Base-by-base conservation (phyloP, 768 basidiomycete genomes). In the Galerina marginata region DNA sequence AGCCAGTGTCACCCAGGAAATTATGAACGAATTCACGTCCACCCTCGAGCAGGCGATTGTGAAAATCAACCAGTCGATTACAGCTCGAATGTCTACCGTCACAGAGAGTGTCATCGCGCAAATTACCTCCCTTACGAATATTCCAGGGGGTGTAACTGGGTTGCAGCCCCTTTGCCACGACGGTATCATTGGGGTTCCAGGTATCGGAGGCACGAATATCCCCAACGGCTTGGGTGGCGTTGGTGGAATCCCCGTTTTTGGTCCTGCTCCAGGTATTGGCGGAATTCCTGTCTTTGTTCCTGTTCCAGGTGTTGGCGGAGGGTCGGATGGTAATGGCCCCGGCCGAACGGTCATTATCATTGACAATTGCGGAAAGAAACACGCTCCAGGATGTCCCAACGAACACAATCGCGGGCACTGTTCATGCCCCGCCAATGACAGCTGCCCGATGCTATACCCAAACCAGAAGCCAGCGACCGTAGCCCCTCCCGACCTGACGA, bases 81-180 rank as follows among this genome's bases (percentile, higher is more conserved):
- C 54, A 9, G n/a, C 54, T 7, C 39, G 40, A n/a, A 26, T 54
- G 40, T 6, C 25, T 14, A 54, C n/a, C 23, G 40, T 54, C 40
- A 54, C 54, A n/a, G 38, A 54, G 54, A 43, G 11, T 7, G 40
- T 43, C n/a, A 20, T 54, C n/a, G 38, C 39, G 25, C 54, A 54
- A 15, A 54, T 54, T 15, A 44, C 54, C 3, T 44, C 54, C 4
- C 40, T 54, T 12, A 10, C 42, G 2, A 14, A 12, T 6, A 25
- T 45, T 9, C 20, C 20, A 20, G 54, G 54, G 7, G 54, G 40
- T 10, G 40, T 23, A 26, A 54, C 54, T 7, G 40, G 14, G 9
- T 54, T 44, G 6, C 42, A 45, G 15, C 16, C 29, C 15, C 54
- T 54, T 20, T 20, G 20, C 20, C 20, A 20, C 43, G 52, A 37